A percentile compares a stretch with the other conserved stretches of the same genome.
phyloP scores from a whole-genome alignment of 768 basidiomycete genomes.

The Rhizopogon salebrosus region DNA sequence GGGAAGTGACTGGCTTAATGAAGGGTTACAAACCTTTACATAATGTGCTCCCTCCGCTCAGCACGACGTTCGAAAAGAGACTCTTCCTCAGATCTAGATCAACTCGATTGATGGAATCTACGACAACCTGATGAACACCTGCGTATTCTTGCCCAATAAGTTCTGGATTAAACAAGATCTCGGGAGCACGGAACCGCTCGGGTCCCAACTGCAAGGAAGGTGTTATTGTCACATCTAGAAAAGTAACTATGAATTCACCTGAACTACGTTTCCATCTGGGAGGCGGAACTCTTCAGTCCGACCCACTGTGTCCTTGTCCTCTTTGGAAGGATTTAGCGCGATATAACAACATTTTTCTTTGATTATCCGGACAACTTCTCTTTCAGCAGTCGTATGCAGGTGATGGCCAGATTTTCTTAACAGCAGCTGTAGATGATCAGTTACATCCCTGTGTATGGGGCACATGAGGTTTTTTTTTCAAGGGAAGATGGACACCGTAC shows the following conservation, averaged over 20 bases:
- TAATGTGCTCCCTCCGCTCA: conserved; percentile 94
- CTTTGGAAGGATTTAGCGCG: conserved; percentile 87
- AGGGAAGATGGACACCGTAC: conserved; percentile 34
- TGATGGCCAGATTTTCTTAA: conserved; percentile 93
- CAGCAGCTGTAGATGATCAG: conserved; percentile 91
- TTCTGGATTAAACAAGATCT: conserved; percentile 97
- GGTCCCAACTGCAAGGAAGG: conserved; percentile 65
- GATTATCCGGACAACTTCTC: conserved; percentile 93
- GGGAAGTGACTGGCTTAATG: background rate
- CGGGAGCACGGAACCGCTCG: conserved; percentile 95
- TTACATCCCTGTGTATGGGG: conserved; percentile 69
- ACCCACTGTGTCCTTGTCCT: conserved; percentile 84
- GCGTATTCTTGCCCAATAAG: conserved; percentile 94
- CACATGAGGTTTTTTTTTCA: background rate
- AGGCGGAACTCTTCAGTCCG: conserved; percentile 85
- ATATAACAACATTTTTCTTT: conserved; percentile 99
- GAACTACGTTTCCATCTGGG: conserved; percentile 92
- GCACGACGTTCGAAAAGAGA: conserved; percentile 92
- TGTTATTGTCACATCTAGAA: conserved; percentile 10
- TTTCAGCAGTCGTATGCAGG: conserved; percentile 94
- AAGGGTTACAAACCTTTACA: conserved; percentile 65
- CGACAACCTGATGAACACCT: conserved; percentile 96
- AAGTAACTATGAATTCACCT: conserved; percentile 44
- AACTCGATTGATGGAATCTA: conserved; percentile 96
- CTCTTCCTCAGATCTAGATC: conserved; percentile 95